Percentiles rank a stretch among this genome's conserved stretches.
These are phyloP conservation scores for Lodderomyces beijingensis DNA, from an alignment of 1,139 yeast genomes.

Conservation along the genomic window DNA sequence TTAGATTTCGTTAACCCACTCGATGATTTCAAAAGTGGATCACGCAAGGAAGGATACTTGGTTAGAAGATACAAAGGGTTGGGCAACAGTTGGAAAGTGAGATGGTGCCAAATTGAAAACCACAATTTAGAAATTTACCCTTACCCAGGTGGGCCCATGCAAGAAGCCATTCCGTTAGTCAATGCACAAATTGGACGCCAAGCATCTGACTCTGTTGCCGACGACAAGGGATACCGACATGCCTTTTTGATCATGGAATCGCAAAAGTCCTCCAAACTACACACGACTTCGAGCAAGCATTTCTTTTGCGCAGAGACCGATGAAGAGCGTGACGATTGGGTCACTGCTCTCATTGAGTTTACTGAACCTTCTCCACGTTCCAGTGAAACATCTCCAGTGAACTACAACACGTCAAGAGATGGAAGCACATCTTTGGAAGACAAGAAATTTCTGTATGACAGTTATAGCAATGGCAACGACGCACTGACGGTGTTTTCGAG, in stretches of 20 bases:
- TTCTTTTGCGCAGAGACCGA: slow-evolving; percentile 82
- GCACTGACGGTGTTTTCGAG: too few species aligned
- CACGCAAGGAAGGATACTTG: slow-evolving; percentile 64
- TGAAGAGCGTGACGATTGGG: slow-evolving; percentile 77
- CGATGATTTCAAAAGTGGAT: slow-evolving; percentile 53
- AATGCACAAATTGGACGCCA: slow-evolving; percentile 66
- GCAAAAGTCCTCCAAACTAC: slow-evolving; percentile 49
- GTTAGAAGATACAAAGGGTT: slow-evolving; percentile 54
- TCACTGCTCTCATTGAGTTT: slow-evolving; percentile 52
- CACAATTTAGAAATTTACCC: slow-evolving; percentile 60
- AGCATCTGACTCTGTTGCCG: slow-evolving; percentile 55
- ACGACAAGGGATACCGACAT: slow-evolving; percentile 70
- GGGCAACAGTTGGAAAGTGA: slow-evolving; percentile 65
- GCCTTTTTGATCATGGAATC: slow-evolving; percentile 72
- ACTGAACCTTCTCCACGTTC: slow-evolving; percentile 14
- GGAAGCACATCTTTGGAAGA: slow-evolving; percentile 15
- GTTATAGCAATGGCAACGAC: slow-evolving; percentile 4
- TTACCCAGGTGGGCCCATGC: slow-evolving; percentile 50
- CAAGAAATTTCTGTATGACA: slow-evolving; percentile 8
- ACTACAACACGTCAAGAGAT: slow-evolving; percentile 9
- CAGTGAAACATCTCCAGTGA: slow-evolving; percentile 11
- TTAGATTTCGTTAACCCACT: slow-evolving; percentile 64
- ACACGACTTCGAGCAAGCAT: slow-evolving; percentile 54
- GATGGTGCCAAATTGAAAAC: slow-evolving; percentile 72
- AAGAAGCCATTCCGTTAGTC: slow-evolving; percentile 56